Conservation (phyloP, 2,329 filamentous ascomycete genomes). For the Ascochyta pisi region DNA sequence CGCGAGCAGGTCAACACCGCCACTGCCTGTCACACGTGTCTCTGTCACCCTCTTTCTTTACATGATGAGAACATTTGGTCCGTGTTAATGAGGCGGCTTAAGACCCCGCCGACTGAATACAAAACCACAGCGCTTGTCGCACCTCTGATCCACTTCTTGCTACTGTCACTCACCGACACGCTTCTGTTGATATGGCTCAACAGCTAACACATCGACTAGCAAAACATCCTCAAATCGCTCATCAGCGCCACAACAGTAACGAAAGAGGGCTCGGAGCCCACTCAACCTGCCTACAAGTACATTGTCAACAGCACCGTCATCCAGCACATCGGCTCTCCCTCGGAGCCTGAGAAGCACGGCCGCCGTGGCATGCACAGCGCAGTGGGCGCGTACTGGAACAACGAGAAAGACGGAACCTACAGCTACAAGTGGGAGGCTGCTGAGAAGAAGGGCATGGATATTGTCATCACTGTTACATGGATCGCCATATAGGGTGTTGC, state of each 20-base stretch:
- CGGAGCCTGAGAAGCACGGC: slow-evolving; percentile 68
- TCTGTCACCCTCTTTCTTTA: slow-evolving; percentile 6
- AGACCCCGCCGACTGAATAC: slow-evolving; percentile 86
- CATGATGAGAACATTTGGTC: slow-evolving; percentile 91
- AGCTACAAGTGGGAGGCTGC: slow-evolving; percentile 79
- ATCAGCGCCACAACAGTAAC: slow-evolving; percentile 69
- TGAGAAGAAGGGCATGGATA: slow-evolving; percentile 60
- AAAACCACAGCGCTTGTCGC: slow-evolving; percentile 73
- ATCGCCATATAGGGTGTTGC: slow-evolving; percentile 56
- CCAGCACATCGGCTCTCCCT: slow-evolving; percentile 71
- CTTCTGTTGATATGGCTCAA: not conserved
- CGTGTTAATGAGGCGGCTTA: slow-evolving; percentile 95
- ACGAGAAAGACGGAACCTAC: slow-evolving; percentile 90
- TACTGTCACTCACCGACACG: not conserved
- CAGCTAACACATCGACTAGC: slow-evolving; percentile 55
- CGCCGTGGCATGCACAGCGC: slow-evolving; percentile 90
- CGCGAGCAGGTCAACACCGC: slow-evolving; percentile 3
- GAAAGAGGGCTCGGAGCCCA: slow-evolving; percentile 55
- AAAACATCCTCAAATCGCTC: slow-evolving; percentile 76
- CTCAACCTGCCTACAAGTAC: slow-evolving; percentile 81
- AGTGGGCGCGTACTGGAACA: slow-evolving; percentile 87
- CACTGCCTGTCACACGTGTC: slow-evolving; percentile 4
- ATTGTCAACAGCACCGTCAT: slow-evolving; percentile 98
- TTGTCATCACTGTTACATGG: slow-evolving; percentile 70
- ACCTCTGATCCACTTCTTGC: slow-evolving; percentile 65